These are phyloP conservation scores for Rhododendron ovatum DNA, from an alignment of 148 eudicot genomes.

Conservation along the genomic window DNA sequence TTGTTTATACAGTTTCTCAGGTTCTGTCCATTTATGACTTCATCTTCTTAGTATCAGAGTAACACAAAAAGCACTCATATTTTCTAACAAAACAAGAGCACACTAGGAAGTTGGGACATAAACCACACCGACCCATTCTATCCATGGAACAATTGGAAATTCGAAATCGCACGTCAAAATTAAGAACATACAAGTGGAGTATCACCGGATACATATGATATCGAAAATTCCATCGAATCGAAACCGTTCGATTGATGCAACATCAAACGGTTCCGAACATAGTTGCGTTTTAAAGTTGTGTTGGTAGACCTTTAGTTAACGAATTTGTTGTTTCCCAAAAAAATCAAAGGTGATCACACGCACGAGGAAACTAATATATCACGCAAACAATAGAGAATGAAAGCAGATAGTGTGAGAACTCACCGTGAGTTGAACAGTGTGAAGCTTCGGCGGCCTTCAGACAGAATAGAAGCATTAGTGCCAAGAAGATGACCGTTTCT, in stretches of 20 bases:
- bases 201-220: too few species aligned
- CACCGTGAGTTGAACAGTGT: constrained; percentile 31
- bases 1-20: not conserved
- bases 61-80: not conserved
- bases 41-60: not conserved
- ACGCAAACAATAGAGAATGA: not conserved
- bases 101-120: not conserved
- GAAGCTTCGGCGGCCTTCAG: constrained; percentile 24
- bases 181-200: too few species aligned
- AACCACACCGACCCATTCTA: not conserved
- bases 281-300: too few species aligned
- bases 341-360: not conserved
- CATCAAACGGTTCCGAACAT: too few species aligned
- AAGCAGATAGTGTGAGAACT: not conserved
- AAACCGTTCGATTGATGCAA: too few species aligned
- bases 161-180: not conserved
- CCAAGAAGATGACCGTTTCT: constrained; percentile 2
- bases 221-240: too few species aligned
- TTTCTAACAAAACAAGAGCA: not conserved
- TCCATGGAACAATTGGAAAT: too few species aligned
- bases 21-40: not conserved
- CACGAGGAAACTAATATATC: not conserved
- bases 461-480: constrained; percentile 4
- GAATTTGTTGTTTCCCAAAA: not conserved
- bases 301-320: too few species aligned